Conservation (phyloP, 2,329 filamentous ascomycete species). For the Biscogniauxia marginata region DNA sequence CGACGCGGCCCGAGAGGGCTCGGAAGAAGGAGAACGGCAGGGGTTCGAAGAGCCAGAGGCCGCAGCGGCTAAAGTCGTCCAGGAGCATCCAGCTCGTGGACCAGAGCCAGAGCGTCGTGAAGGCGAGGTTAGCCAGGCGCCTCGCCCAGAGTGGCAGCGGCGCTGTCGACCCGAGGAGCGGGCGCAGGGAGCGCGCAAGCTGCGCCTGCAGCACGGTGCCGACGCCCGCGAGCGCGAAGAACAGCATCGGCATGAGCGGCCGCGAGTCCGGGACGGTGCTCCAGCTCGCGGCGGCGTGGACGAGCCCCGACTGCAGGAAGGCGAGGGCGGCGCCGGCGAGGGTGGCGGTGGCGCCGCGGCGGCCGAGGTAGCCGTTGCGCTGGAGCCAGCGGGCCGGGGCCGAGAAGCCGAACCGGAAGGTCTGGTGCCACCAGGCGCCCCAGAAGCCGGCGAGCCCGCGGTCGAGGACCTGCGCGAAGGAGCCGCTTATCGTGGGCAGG, state of each 20-base stretch:
- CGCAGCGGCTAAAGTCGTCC: conserved; percentile 72
- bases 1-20: conserved; percentile 60
- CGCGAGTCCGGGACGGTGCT: conserved; percentile 56
- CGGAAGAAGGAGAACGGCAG: conserved; percentile 74
- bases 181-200: conserved; percentile 13
- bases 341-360: conserved; percentile 32
- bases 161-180: neutral
- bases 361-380: conserved; percentile 37
- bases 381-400: conserved; percentile 54
- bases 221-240: conserved; percentile 70
- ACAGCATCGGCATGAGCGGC: conserved; percentile 57
- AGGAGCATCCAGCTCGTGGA: conserved; percentile 63
- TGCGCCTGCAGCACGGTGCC: conserved; percentile 62
- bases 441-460: conserved; percentile 78
- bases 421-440: conserved; percentile 89
- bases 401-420: conserved; percentile 61
- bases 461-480: conserved; percentile 55
- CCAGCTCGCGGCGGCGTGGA: conserved; percentile 71
- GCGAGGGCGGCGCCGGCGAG: conserved; percentile 45
- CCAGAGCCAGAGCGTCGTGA: conserved; percentile 66
- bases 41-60: conserved; percentile 79
- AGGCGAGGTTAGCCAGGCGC: conserved; percentile 59
- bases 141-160: conserved; percentile 46
- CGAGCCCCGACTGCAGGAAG: conserved; percentile 63
- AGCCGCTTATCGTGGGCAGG: conserved; percentile 56